Percentiles rank a stretch among this genome's conserved stretches.
Conservation (phyloP, 306 rosid species). For the Quercus ilex region DNA sequence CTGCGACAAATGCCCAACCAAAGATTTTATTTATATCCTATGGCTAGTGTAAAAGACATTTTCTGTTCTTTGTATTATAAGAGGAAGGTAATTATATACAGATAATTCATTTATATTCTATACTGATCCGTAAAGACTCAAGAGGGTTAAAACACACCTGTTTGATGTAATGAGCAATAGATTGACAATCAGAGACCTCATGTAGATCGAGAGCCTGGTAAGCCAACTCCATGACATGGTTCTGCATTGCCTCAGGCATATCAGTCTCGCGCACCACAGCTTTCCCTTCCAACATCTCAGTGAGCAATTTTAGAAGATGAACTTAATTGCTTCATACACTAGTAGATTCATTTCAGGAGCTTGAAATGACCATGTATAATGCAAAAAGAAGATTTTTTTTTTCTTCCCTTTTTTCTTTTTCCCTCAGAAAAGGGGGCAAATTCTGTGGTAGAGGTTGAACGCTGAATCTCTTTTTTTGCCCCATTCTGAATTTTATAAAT, state of each 20-base stretch:
- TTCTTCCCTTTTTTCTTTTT: background rate
- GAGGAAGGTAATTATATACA: too few species aligned
- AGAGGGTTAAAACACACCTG: slow-evolving; percentile 35
- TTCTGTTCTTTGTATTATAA: too few species aligned
- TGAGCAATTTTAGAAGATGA: background rate
- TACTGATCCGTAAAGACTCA: background rate
- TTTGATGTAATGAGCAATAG: slow-evolving; percentile 60
- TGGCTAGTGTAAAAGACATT: background rate
- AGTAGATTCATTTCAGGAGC: background rate
- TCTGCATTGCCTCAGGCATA: slow-evolving; percentile 52
- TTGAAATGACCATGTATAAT: background rate
- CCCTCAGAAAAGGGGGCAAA: background rate
- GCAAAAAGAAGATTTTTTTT: background rate
- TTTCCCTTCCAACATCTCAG: slow-evolving; percentile 72
- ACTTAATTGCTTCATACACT: too few species aligned
- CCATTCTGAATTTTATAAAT: background rate
- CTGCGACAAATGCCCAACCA: background rate
- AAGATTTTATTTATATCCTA: background rate
- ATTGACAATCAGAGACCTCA: slow-evolving; percentile 59
- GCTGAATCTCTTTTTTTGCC: background rate
- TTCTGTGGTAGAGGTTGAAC: slow-evolving; percentile 36
- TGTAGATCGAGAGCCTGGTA: slow-evolving; percentile 63
- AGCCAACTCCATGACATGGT: slow-evolving; percentile 55
- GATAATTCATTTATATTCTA: too few species aligned
- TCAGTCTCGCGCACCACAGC: slow-evolving; percentile 61